A percentile compares a stretch with the other conserved stretches of the same genome.
Evolutionary conservation across 2,329 filamentous ascomycete species (phyloP).

Genomic region (Sarocladium kiliense): DNA sequence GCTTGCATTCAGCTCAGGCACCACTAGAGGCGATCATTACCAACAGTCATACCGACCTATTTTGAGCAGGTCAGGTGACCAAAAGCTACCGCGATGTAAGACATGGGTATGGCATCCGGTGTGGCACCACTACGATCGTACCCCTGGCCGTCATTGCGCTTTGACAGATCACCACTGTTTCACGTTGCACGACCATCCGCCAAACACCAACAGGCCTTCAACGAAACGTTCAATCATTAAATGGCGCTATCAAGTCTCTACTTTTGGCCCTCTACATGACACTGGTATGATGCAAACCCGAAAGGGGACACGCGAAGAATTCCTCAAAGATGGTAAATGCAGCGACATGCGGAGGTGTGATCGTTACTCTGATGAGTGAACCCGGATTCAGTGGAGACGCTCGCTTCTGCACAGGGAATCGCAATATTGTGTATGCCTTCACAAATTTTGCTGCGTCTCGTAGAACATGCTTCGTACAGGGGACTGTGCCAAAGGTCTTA

Average conservation of each 20-base stretch:
- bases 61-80: conserved; percentile 1
- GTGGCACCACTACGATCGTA: neutral
- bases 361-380: too few relatives aligned
- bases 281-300: neutral
- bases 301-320: neutral
- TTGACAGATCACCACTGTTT: conserved; percentile 6
- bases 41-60: neutral
- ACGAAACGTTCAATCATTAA: neutral
- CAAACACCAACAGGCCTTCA: neutral
- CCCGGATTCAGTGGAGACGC: too few relatives aligned
- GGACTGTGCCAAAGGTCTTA: too few relatives aligned
- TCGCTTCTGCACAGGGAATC: too few relatives aligned
- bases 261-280: neutral
- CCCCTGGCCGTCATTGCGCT: neutral
- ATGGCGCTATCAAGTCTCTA: neutral
- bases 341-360: too few relatives aligned
- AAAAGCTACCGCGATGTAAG: conserved; percentile 3
- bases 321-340: neutral
- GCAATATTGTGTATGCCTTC: too few relatives aligned
- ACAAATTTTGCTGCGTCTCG: too few relatives aligned
- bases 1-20: neutral
- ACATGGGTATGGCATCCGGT: conserved; percentile 2
- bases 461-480: too few relatives aligned
- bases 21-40: neutral
- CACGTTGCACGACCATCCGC: neutral